phyloP scores from a whole-genome alignment of 139 green algal species.

The Micractinium conductrix region DNA sequence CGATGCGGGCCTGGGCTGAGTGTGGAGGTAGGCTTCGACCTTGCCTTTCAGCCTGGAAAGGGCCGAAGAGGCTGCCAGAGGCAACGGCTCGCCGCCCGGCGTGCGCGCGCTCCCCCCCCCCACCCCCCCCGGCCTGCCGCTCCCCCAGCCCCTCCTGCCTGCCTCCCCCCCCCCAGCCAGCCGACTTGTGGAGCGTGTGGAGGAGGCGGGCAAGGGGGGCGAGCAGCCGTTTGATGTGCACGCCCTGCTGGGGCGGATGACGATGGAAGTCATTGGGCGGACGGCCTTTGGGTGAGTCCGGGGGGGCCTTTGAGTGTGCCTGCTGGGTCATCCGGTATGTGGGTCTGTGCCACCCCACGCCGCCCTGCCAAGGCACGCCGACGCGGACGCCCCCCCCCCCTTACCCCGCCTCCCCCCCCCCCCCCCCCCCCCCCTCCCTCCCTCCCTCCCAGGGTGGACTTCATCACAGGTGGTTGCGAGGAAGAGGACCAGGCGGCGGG shows the following conservation, averaged over 20 bases:
- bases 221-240: conserved; percentile 18
- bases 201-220: conserved; percentile 5
- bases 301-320: no score
- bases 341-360: no score
- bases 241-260: conserved; percentile 38
- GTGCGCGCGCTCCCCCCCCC: background rate
- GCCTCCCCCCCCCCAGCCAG: background rate
- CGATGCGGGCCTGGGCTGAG: no score
- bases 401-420: no score
- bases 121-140: background rate
- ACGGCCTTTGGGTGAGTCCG: conserved; percentile 45
- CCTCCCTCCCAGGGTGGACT: conserved; percentile 16
- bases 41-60: no score
- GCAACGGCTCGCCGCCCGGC: background rate
- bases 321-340: background rate
- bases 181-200: background rate
- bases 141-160: background rate
- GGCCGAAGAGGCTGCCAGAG: background rate
- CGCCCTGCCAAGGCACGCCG: no score
- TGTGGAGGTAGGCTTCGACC: no score
- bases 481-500: conserved; percentile 1
- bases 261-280: conserved; percentile 41
- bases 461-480: conserved; percentile 5
- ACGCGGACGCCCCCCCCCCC: no score
- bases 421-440: no score